A percentile compares a stretch with the other conserved stretches of the same genome.
Evolutionary conservation across 2,329 filamentous ascomycete genomes (phyloP).

Genomic region (Cladosporium sp.): DNA sequence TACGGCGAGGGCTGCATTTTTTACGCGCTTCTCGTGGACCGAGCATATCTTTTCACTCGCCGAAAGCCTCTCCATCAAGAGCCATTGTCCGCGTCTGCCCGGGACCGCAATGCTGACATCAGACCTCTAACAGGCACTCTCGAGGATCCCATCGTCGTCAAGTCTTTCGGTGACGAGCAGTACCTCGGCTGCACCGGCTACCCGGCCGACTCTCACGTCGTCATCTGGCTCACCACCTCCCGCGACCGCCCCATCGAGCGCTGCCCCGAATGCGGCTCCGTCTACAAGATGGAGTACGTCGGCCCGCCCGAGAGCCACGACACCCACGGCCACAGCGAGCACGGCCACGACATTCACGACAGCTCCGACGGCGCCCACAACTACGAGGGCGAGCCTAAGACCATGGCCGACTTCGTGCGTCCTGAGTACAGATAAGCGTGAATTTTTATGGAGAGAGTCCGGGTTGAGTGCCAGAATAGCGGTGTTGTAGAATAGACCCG

Average conservation of each 20-base stretch:
- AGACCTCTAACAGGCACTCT: constrained; percentile 62
- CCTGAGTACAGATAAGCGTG: constrained; percentile 77
- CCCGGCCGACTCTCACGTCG: constrained; percentile 85
- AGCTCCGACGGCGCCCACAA: constrained; percentile 45
- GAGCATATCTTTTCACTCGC: no score
- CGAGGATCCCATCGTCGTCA: constrained; percentile 82
- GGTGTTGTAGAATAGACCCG: constrained; percentile 11
- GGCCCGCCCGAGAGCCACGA: constrained; percentile 72
- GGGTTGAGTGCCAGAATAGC: background rate
- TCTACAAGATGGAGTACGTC: constrained; percentile 97
- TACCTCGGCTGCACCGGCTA: constrained; percentile 92
- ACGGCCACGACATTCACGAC: constrained; percentile 45
- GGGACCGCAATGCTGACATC: background rate
- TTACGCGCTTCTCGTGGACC: background rate
- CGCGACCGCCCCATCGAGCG: constrained; percentile 87
- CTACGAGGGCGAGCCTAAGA: constrained; percentile 77
- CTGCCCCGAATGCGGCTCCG: constrained; percentile 92
- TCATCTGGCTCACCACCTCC: constrained; percentile 83
- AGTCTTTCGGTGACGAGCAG: constrained; percentile 91
- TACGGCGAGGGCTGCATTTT: background rate
- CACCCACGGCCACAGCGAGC: constrained; percentile 35
- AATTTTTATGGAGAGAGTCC: background rate
- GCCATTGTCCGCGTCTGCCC: no score
- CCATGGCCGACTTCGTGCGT: constrained; percentile 91
- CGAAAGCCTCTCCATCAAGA: background rate